phyloP scores from a whole-genome alignment of 768 basidiomycete species.

The Lactarius vividus region DNA sequence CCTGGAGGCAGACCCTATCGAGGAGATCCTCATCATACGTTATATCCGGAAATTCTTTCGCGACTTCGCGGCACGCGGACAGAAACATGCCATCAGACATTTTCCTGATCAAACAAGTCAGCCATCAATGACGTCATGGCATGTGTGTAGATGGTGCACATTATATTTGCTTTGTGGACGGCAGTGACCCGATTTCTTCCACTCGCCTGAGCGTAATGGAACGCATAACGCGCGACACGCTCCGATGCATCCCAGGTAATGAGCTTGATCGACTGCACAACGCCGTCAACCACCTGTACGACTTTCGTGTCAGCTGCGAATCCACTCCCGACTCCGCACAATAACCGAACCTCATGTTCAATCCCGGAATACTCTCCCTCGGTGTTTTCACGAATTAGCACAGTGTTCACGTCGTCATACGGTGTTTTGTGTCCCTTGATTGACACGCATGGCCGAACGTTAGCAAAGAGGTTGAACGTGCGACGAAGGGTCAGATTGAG shows the following conservation, averaged over 20 bases:
- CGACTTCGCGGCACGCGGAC: conserved; percentile 92
- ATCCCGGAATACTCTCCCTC: conserved; percentile 99
- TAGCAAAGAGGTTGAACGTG: conserved; percentile 98
- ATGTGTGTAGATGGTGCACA: conserved; percentile 46
- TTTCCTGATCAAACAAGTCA: conserved; percentile 62
- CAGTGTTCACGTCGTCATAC: conserved; percentile 97
- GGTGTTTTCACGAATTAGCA: conserved; percentile 98
- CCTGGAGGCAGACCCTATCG: conserved; percentile 93
- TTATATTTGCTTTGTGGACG: conserved; percentile 99
- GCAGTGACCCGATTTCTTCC: conserved; percentile 93
- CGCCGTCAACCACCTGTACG: conserved; percentile 86
- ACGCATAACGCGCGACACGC: conserved; percentile 97
- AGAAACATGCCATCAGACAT: conserved; percentile 99
- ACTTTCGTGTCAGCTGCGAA: conserved; percentile 19
- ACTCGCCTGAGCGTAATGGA: conserved; percentile 90
- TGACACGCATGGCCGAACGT: conserved; percentile 94
- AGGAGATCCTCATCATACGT: conserved; percentile 95
- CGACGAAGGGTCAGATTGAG: conserved; percentile 95
- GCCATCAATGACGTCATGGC: conserved; percentile 16
- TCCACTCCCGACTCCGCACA: conserved; percentile 7
- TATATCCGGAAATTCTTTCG: conserved; percentile 92
- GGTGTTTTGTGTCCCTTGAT: conserved; percentile 98
- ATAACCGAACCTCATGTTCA: conserved; percentile 81
- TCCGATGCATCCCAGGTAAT: conserved; percentile 99
- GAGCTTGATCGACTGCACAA: conserved; percentile 99